Conservation (phyloP, 768 basidiomycete genomes). For the Boletus edulis region DNA sequence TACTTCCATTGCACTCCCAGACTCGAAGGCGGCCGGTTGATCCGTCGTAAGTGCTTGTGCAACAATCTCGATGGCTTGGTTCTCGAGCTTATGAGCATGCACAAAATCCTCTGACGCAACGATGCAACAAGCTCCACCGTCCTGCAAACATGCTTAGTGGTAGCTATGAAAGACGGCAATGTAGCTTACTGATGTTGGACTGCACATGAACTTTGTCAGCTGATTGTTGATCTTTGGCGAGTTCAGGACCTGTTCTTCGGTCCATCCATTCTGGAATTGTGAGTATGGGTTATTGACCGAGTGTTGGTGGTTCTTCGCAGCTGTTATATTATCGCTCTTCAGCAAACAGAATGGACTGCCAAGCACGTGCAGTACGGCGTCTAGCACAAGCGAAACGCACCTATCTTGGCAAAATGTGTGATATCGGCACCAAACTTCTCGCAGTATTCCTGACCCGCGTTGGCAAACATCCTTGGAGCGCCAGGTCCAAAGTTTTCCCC, state of each 20-base stretch:
- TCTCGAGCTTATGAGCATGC: slow-evolving; percentile 66
- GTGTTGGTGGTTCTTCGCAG: slow-evolving; percentile 83
- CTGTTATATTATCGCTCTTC: slow-evolving; percentile 33
- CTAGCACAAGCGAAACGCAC: slow-evolving; percentile 35
- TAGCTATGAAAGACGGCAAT: neutral
- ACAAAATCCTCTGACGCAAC: slow-evolving; percentile 81
- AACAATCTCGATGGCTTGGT: slow-evolving; percentile 84
- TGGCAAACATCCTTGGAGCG: slow-evolving; percentile 73
- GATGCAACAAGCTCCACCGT: slow-evolving; percentile 74
- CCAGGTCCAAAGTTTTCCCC: slow-evolving; percentile 68
- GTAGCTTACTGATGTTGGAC: slow-evolving; percentile 66
- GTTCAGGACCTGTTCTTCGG: slow-evolving; percentile 62
- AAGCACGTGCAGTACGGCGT: neutral
- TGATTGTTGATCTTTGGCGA: slow-evolving; percentile 69
- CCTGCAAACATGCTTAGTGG: slow-evolving; percentile 36
- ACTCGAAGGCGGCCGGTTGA: slow-evolving; percentile 59
- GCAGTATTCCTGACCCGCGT: slow-evolving; percentile 74
- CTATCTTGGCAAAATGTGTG: slow-evolving; percentile 73
- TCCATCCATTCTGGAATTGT: slow-evolving; percentile 81
- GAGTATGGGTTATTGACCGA: slow-evolving; percentile 83
- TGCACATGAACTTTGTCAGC: slow-evolving; percentile 84
- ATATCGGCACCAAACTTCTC: slow-evolving; percentile 66
- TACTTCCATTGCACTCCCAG: slow-evolving; percentile 71
- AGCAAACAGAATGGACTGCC: neutral
- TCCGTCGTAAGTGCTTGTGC: slow-evolving; percentile 68